phyloP scores from a whole-genome alignment of 2,329 filamentous ascomycete genomes.

The Lasiodiplodia hormozganensis region DNA sequence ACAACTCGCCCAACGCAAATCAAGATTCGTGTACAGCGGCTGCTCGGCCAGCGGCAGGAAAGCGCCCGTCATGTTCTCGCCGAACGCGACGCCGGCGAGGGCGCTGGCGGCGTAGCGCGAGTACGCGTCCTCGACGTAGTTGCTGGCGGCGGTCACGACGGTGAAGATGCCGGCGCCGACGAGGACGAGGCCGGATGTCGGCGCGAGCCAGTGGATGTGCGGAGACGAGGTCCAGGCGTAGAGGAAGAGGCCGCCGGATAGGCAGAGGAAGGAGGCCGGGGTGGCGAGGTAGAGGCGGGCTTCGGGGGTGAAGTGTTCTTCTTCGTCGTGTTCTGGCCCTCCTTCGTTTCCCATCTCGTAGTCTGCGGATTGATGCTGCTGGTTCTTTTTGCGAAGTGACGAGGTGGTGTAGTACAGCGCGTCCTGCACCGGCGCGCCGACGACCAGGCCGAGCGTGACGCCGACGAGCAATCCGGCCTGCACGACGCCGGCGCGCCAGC shows the following conservation, averaged over 20 bases:
- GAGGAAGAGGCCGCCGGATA: constrained; percentile 40
- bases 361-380: not conserved
- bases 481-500: constrained; percentile 52
- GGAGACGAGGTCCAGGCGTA: constrained; percentile 37
- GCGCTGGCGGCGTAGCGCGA: constrained; percentile 58
- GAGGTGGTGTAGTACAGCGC: constrained; percentile 54
- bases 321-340: constrained; percentile 46
- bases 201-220: constrained; percentile 39
- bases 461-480: constrained; percentile 56
- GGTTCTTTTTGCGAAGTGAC: constrained; percentile 57
- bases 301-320: constrained; percentile 51
- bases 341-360: constrained; percentile 33
- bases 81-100: constrained; percentile 56
- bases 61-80: constrained; percentile 58
- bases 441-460: constrained; percentile 51
- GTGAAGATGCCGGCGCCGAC: constrained; percentile 41
- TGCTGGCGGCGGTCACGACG: constrained; percentile 57
- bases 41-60: constrained; percentile 57
- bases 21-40: constrained; percentile 56
- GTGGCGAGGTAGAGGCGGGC: constrained; percentile 53
- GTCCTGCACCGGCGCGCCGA: constrained; percentile 44
- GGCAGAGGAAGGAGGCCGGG: constrained; percentile 50
- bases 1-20: constrained; percentile 58
- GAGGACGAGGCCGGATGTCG: constrained; percentile 37
- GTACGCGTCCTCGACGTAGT: constrained; percentile 58